These are phyloP conservation scores for Zygosaccharomyces bailii DNA, from an alignment of 805 yeast genomes.

Conservation along the genomic window DNA sequence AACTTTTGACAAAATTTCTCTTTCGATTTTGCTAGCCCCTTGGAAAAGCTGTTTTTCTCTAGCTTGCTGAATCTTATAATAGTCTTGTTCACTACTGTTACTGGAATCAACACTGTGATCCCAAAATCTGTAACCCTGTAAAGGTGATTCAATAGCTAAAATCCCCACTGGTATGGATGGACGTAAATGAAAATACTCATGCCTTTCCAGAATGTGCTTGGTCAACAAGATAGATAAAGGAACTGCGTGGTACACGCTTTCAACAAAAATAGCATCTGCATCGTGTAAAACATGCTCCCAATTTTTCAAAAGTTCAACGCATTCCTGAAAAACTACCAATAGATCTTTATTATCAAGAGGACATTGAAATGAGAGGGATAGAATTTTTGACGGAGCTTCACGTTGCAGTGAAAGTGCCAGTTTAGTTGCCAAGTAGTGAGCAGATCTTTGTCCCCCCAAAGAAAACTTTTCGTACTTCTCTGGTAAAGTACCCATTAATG, in stretches of 20 bases:
- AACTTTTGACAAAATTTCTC: constrained; percentile 23
- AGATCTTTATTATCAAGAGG: constrained; percentile 31
- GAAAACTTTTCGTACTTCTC: constrained; percentile 33
- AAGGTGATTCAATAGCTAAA: constrained; percentile 37
- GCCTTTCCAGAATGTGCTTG: constrained; percentile 41
- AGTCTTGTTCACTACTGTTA: constrained; percentile 19
- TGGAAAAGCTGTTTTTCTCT: constrained; percentile 33
- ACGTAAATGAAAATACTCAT: constrained; percentile 19
- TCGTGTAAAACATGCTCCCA: constrained; percentile 48
- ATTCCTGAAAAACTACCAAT: constrained; percentile 41
- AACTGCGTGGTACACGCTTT: constrained; percentile 52
- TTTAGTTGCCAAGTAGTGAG: constrained; percentile 29
- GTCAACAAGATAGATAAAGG: constrained; percentile 48
- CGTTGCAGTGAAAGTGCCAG: constrained; percentile 33
- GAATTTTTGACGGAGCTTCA: constrained; percentile 23
- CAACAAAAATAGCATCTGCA: constrained; percentile 48
- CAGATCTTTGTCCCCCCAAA: constrained; percentile 28
- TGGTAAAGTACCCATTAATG: constrained; percentile 34
- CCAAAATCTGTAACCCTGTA: constrained; percentile 40
- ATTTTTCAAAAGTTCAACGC: constrained; percentile 43
- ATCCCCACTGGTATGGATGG: constrained; percentile 32
- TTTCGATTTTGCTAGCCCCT: constrained; percentile 27
- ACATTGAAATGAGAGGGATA: constrained; percentile 36
- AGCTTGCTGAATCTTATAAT: constrained; percentile 26
- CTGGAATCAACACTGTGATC: constrained; percentile 37